Evolutionary conservation across 2,329 filamentous ascomycete genomes (phyloP).

Genomic region (Geosmithia flava): DNA sequence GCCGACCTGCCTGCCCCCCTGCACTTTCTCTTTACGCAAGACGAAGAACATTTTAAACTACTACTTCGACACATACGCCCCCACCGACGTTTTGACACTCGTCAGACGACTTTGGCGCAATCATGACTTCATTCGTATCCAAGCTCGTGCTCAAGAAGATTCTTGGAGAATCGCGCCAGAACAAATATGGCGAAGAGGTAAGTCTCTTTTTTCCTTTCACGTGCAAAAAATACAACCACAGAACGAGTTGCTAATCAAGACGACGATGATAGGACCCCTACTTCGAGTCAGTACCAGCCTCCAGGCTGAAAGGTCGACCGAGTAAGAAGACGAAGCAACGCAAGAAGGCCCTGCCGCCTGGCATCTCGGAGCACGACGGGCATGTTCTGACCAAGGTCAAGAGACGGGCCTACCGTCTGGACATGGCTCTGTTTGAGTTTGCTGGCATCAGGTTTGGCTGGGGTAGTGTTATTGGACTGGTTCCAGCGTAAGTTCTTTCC

Average conservation of each 20-base stretch:
- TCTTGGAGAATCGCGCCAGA: slow-evolving; percentile 40
- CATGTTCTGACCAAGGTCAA: slow-evolving; percentile 78
- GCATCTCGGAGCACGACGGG: slow-evolving; percentile 72
- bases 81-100: not conserved
- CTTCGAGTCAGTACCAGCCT: slow-evolving; percentile 71
- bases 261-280: slow-evolving; percentile 60
- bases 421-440: slow-evolving; percentile 73
- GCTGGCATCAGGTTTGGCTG: slow-evolving; percentile 79
- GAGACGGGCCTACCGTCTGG: slow-evolving; percentile 71
- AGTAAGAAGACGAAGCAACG: slow-evolving; percentile 55
- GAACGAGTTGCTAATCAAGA: not conserved
- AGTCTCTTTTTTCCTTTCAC: slow-evolving; percentile 4
- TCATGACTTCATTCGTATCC: slow-evolving; percentile 39
- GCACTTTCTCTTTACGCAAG: not conserved
- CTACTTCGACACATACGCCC: not conserved
- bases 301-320: slow-evolving; percentile 51
- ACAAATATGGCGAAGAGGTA: slow-evolving; percentile 47
- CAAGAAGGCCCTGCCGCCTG: slow-evolving; percentile 73
- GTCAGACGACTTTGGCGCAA: not conserved
- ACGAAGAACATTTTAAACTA: not conserved
- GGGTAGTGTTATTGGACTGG: slow-evolving; percentile 71
- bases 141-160: slow-evolving; percentile 46
- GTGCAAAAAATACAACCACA: not conserved
- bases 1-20: not conserved
- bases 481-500: slow-evolving; percentile 58